Conservation (phyloP, 176 grass and related monocot species). For the Bothriochloa decipiens region DNA sequence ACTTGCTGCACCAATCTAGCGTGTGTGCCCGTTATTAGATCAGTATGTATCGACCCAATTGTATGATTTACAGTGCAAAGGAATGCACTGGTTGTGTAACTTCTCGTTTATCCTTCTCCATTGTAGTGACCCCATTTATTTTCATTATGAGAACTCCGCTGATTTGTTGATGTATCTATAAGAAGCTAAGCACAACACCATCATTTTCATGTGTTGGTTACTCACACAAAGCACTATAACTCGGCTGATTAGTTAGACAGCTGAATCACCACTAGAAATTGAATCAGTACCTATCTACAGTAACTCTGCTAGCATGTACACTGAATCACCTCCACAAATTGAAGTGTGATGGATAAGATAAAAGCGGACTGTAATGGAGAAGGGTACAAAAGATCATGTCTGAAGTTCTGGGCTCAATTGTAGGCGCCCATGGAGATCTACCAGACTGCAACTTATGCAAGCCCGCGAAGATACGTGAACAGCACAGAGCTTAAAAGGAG, state of each 20-base stretch:
- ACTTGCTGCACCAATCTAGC: neutral
- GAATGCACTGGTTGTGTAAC: neutral
- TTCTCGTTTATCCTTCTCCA: too few species aligned
- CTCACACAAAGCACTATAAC: neutral
- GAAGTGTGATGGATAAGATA: neutral
- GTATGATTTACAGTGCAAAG: neutral
- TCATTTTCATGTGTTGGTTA: constrained; percentile 4
- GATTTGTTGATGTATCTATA: too few species aligned
- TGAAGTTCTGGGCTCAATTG: neutral
- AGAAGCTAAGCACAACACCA: neutral
- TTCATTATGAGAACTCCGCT: too few species aligned
- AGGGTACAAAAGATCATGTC: neutral
- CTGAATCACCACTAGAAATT: too few species aligned
- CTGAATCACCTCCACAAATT: neutral
- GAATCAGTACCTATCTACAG: neutral
- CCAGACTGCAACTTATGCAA: neutral
- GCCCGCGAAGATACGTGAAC: neutral
- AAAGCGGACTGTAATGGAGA: neutral
- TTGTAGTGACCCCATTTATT: too few species aligned
- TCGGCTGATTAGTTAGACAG: neutral
- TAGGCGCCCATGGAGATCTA: neutral
- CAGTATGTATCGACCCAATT: neutral
- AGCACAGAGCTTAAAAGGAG: neutral
- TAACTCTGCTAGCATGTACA: neutral
- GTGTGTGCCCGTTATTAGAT: neutral